Conservation (phyloP, 345 rosid species). For the Hibiscus mutabilis region DNA sequence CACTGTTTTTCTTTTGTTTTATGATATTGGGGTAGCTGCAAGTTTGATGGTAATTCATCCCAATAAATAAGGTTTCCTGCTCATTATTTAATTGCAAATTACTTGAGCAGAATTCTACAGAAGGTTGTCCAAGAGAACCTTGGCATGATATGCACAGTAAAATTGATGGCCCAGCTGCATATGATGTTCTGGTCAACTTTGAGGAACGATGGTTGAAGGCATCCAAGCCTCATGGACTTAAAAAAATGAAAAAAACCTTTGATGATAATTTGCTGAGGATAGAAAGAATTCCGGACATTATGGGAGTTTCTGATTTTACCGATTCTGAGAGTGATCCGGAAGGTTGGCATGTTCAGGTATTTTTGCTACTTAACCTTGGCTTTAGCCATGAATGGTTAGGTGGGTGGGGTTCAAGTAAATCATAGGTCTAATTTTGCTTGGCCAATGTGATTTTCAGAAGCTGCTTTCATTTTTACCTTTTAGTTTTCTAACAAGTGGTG, state of each 20-base stretch:
- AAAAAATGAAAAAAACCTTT: slow-evolving; percentile 54
- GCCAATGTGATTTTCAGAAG: not conserved
- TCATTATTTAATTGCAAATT: slow-evolving; percentile 10
- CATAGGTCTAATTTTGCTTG: slow-evolving; percentile 8
- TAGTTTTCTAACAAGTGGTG: not conserved
- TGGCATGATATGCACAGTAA: slow-evolving; percentile 96
- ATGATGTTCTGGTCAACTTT: slow-evolving; percentile 80
- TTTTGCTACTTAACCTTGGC: not conserved
- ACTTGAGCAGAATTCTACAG: slow-evolving; percentile 47
- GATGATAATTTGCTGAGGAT: slow-evolving; percentile 83
- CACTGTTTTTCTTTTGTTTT: not conserved
- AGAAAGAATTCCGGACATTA: slow-evolving; percentile 72
- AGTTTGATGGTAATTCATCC: not conserved
- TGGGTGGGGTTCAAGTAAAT: not conserved
- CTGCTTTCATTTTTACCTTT: not conserved
- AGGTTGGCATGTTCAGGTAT: slow-evolving; percentile 93
- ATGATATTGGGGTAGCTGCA: not conserved
- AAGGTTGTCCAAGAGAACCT: slow-evolving; percentile 87
- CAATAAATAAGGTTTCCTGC: not conserved
- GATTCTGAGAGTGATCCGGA: slow-evolving; percentile 45
- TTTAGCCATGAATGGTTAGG: slow-evolving; percentile 1
- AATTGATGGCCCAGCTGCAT: slow-evolving; percentile 98
- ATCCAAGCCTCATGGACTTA: slow-evolving; percentile 70
- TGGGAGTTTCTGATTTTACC: slow-evolving; percentile 58
- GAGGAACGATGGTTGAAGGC: slow-evolving; percentile 92